Evolutionary conservation across 2,329 filamentous ascomycete genomes (phyloP).

Genomic region (Alternaria rosae): DNA sequence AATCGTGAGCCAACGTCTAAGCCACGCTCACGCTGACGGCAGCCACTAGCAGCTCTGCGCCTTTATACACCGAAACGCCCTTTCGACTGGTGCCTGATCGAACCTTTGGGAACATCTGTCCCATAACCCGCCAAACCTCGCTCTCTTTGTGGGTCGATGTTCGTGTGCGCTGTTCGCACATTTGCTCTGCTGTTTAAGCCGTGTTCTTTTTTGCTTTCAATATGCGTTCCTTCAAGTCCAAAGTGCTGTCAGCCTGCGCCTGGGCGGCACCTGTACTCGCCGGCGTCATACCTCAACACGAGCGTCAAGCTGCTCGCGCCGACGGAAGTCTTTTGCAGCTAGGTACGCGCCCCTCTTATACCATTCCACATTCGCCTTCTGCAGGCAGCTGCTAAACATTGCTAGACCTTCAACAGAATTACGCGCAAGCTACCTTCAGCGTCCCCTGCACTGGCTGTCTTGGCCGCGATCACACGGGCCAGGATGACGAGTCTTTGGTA

Average conservation of each 20-base stretch:
- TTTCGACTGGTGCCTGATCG: constrained; percentile 45
- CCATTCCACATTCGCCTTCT: constrained; percentile 28
- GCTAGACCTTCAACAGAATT: constrained; percentile 44
- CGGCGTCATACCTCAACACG: constrained; percentile 34
- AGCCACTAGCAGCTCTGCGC: constrained; percentile 19
- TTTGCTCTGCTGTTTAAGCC: constrained; percentile 9
- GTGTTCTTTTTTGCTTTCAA: constrained; percentile 16
- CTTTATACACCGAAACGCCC: constrained; percentile 18
- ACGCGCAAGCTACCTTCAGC: constrained; percentile 53
- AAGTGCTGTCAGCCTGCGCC: constrained; percentile 40
- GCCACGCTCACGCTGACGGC: constrained; percentile 34
- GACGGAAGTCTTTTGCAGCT: constrained; percentile 36
- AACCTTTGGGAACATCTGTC: constrained; percentile 26
- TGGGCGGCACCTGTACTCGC: constrained; percentile 40
- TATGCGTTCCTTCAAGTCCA: constrained; percentile 46
- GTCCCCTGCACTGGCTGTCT: constrained; percentile 54
- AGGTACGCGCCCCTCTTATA: constrained; percentile 39
- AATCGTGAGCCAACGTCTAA: constrained; percentile 36
- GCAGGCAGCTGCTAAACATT: constrained; percentile 44
- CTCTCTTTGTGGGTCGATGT: constrained; percentile 25
- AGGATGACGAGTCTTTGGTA: constrained; percentile 53
- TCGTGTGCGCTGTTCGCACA: constrained; percentile 7
- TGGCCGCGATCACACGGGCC: constrained; percentile 47
- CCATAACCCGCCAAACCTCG: constrained; percentile 24
- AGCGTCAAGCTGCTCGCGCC: constrained; percentile 21